Evolutionary conservation across 2,329 filamentous ascomycete genomes (phyloP).

Genomic region (Neopestalotiopsis rosae): DNA sequence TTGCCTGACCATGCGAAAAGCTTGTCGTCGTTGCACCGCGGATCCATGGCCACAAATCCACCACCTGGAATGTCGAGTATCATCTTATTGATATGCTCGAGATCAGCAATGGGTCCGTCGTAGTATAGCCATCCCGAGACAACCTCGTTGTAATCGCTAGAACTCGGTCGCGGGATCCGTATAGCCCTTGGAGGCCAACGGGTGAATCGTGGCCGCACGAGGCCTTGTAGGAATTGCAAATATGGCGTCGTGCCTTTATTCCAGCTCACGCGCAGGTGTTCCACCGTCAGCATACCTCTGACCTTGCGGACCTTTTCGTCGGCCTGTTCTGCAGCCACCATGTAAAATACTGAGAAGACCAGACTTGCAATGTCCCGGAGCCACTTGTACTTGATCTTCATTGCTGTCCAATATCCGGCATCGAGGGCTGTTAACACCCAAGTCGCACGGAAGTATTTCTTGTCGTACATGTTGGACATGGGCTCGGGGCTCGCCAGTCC

Average conservation of each 20-base stretch:
- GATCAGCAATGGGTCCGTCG: constrained; percentile 80
- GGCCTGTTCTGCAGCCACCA: constrained; percentile 90
- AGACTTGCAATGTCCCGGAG: constrained; percentile 82
- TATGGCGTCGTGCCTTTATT: constrained; percentile 94
- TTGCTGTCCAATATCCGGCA: constrained; percentile 97
- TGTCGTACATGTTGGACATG: constrained; percentile 89
- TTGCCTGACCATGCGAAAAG: constrained; percentile 90
- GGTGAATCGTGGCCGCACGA: constrained; percentile 81
- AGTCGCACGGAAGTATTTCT: constrained; percentile 92
- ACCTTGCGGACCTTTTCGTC: constrained; percentile 97
- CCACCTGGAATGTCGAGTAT: constrained; percentile 92
- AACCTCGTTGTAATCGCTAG: constrained; percentile 83
- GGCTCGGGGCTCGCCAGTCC: constrained; percentile 93
- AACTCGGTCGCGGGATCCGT: constrained; percentile 79
- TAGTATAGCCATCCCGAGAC: constrained; percentile 92
- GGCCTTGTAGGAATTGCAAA: constrained; percentile 70
- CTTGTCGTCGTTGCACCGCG: constrained; percentile 93
- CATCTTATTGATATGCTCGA: constrained; percentile 77
- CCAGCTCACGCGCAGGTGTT: constrained; percentile 92
- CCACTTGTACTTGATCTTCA: constrained; percentile 83
- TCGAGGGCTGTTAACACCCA: constrained; percentile 96
- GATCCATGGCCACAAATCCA: constrained; percentile 96
- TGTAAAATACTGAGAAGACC: constrained; percentile 86
- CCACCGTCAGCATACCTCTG: constrained; percentile 82
- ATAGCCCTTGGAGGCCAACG: constrained; percentile 82